Conservation (phyloP, 108 stramenopile species). For the Nannochloropsis oceanica region DNA sequence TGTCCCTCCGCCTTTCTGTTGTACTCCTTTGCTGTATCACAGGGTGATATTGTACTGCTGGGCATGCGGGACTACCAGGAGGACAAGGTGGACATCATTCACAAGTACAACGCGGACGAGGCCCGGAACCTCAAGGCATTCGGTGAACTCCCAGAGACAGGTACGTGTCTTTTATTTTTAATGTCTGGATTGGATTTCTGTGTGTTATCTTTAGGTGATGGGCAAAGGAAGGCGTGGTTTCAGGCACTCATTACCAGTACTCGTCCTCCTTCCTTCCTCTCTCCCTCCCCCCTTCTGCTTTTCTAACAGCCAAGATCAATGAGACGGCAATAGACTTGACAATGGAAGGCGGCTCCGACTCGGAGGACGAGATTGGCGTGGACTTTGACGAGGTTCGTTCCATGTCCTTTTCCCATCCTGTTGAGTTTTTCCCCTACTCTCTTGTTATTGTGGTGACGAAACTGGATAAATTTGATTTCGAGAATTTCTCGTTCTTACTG, state of each 20-base stretch:
- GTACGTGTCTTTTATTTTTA: not conserved
- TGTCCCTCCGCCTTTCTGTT: not conserved
- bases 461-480: too few species aligned
- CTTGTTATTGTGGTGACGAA: too few species aligned
- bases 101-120: conserved; percentile 98
- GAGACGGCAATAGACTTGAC: conserved; percentile 97
- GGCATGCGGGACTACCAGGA: conserved; percentile 97
- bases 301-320: conserved; percentile 79
- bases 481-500: too few species aligned
- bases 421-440: not conserved
- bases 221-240: not conserved
- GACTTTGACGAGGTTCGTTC: conserved; percentile 25
- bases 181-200: too few species aligned
- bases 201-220: not conserved
- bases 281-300: not conserved
- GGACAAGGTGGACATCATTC: conserved; percentile 97
- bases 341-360: conserved; percentile 79
- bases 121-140: conserved; percentile 97
- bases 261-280: not conserved
- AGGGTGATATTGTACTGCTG: conserved; percentile 87
- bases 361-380: conserved; percentile 30
- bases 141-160: conserved; percentile 85
- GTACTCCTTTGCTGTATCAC: too few species aligned
- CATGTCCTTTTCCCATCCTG: not conserved
- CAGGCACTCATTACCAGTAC: not conserved